Evolutionary conservation across 1,284 basidiomycete genomes (phyloP).

Genomic region (Pulchroboletus neoregius): DNA sequence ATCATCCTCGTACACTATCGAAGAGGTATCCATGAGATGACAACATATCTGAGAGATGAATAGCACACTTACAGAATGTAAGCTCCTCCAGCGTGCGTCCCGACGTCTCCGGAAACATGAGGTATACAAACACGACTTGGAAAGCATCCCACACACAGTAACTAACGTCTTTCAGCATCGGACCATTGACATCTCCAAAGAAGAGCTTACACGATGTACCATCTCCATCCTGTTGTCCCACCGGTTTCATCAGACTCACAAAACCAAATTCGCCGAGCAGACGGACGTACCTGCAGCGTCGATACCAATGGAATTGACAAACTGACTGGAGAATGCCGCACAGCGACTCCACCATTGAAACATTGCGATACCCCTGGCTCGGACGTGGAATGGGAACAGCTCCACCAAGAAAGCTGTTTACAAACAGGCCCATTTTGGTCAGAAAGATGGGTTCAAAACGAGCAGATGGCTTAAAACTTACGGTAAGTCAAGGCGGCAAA

Average conservation of each 20-base stretch:
- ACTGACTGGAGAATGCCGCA: slow-evolving; percentile 11
- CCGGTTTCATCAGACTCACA: not conserved
- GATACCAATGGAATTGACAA: slow-evolving; percentile 23
- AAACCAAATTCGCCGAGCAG: no score
- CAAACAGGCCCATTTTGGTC: not conserved
- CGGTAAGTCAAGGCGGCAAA: slow-evolving; percentile 9
- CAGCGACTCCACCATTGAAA: slow-evolving; percentile 14
- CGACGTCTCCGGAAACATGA: slow-evolving; percentile 31
- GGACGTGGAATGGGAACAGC: slow-evolving; percentile 26
- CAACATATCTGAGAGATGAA: no score
- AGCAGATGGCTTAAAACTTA: not conserved
- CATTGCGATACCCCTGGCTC: slow-evolving; percentile 18
- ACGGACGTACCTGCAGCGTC: slow-evolving; percentile 11
- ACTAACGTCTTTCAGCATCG: slow-evolving; percentile 2
- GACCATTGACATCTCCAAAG: not conserved
- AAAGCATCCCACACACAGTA: slow-evolving; percentile 46
- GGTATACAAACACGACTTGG: slow-evolving; percentile 45
- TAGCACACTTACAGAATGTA: slow-evolving; percentile 2
- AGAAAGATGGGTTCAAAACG: not conserved
- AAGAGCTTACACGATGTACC: slow-evolving; percentile 17
- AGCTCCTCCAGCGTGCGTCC: slow-evolving; percentile 6
- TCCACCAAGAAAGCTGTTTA: slow-evolving; percentile 25
- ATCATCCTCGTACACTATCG: no score
- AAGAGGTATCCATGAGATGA: no score
- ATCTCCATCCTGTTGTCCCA: slow-evolving; percentile 20